A percentile compares a stretch with the other conserved stretches of the same genome.
Conservation (phyloP, 2,329 filamentous ascomycete genomes). For the Parastagonospora nodorum region DNA sequence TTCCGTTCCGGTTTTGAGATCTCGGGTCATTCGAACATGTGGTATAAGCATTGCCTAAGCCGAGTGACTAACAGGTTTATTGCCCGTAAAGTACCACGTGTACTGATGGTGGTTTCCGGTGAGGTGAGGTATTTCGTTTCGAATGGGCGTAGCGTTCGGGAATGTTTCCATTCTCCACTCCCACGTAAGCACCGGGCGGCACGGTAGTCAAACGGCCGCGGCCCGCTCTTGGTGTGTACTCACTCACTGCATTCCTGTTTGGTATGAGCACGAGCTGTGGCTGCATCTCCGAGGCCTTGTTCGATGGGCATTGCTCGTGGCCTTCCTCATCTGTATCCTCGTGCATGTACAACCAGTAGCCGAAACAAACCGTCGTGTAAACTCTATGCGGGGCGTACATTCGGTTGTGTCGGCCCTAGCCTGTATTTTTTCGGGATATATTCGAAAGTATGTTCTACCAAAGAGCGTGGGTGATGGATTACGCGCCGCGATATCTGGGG, state of each 20-base stretch:
- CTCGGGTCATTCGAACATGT: no score
- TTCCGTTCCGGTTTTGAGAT: no score
- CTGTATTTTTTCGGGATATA: background rate
- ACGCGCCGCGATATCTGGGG: no score
- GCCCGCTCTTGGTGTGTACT: conserved; percentile 21
- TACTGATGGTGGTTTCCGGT: background rate
- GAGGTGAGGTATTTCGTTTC: background rate
- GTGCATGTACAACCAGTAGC: conserved; percentile 5
- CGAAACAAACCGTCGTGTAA: background rate
- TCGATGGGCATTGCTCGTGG: conserved; percentile 1
- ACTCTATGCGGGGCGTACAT: conserved; percentile 1
- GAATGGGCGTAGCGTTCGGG: background rate
- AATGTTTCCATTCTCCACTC: background rate
- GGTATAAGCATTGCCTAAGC: no score
- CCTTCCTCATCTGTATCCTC: conserved; percentile 9
- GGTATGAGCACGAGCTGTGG: conserved; percentile 3
- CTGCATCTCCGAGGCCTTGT: background rate
- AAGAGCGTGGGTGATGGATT: no score
- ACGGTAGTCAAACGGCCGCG: conserved; percentile 21
- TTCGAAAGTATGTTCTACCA: background rate
- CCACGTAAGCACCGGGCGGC: conserved; percentile 12
- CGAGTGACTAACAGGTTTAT: no score
- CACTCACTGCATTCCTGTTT: background rate
- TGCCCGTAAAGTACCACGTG: no score
- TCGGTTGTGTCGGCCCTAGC: background rate